A percentile compares a stretch with the other conserved stretches of the same genome.
Conservation (phyloP, 805 yeast species). For the Pichia nakasei region DNA sequence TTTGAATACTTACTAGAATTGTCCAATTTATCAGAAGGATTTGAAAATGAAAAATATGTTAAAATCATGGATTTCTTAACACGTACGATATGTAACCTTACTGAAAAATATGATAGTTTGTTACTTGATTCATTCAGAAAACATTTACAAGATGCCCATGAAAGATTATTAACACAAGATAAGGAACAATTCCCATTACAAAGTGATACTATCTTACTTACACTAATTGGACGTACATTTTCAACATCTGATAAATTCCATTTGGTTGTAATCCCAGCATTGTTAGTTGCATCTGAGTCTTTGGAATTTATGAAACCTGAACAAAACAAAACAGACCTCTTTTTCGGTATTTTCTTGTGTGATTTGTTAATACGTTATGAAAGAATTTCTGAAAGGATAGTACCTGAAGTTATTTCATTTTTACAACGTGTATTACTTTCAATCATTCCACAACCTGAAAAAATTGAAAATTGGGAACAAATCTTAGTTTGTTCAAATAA, state of each 20-base stretch:
- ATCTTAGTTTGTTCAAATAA: slow-evolving; percentile 16
- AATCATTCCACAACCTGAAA: slow-evolving; percentile 32
- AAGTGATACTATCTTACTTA: slow-evolving; percentile 59
- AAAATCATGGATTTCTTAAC: slow-evolving; percentile 31
- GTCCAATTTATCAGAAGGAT: slow-evolving; percentile 21
- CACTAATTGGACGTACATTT: slow-evolving; percentile 65
- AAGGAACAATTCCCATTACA: slow-evolving; percentile 26
- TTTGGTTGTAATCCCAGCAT: slow-evolving; percentile 77
- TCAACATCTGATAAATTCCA: slow-evolving; percentile 97
- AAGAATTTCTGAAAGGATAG: slow-evolving; percentile 64
- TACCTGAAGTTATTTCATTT: slow-evolving; percentile 69
- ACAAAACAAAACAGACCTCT: slow-evolving; percentile 27
- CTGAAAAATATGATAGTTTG: slow-evolving; percentile 56
- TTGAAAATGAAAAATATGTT: slow-evolving; percentile 21
- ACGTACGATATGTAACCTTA: slow-evolving; percentile 42
- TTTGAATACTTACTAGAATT: slow-evolving; percentile 52
- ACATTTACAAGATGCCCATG: slow-evolving; percentile 47
- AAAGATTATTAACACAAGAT: slow-evolving; percentile 31
- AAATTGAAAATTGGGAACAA: slow-evolving; percentile 12
- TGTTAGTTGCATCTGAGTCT: slow-evolving; percentile 62
- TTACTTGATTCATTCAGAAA: slow-evolving; percentile 56
- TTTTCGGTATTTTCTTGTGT: slow-evolving; percentile 57
- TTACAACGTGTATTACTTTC: slow-evolving; percentile 42
- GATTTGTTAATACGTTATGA: slow-evolving; percentile 67
- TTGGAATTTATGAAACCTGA: slow-evolving; percentile 38